Evolutionary conservation across 495 filamentous ascomycete species (phyloP).

Genomic region (Aspergillus sclerotioniger): DNA sequence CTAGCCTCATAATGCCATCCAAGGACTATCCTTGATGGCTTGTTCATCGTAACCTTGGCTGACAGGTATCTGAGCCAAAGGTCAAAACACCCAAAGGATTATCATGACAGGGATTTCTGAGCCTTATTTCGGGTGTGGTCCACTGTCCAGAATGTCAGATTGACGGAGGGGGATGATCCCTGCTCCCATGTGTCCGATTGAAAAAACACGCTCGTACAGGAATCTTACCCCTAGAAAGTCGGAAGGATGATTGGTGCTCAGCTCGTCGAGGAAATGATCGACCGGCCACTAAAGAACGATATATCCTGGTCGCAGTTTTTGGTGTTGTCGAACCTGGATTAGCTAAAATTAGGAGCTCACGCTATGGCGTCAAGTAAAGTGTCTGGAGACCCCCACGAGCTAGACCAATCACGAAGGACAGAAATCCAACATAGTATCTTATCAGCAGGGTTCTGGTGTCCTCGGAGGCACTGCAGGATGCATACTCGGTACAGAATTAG

Average conservation of each 20-base stretch:
- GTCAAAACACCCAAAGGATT: background rate
- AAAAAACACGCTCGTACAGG: background rate
- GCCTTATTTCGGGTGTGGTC: conserved; percentile 4
- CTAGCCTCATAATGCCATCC: background rate
- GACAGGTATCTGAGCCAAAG: background rate
- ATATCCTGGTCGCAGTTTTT: background rate
- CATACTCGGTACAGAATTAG: background rate
- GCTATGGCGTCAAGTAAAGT: background rate
- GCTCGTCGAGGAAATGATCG: background rate
- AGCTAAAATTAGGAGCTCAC: conserved; percentile 5
- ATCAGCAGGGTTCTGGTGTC: background rate
- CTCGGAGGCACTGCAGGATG: background rate
- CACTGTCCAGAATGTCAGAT: background rate
- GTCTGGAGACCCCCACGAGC: background rate
- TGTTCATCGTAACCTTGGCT: background rate
- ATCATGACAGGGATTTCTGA: background rate
- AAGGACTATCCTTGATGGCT: background rate
- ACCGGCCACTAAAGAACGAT: background rate
- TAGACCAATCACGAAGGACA: background rate
- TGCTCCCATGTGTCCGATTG: conserved; percentile 13
- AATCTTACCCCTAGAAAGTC: background rate
- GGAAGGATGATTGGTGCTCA: conserved; percentile 3
- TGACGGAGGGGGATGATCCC: conserved; percentile 1
- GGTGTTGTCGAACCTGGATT: background rate
- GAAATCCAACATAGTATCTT: background rate